These are phyloP conservation scores for Lodderomyces margitis DNA, from an alignment of 1,139 yeast genomes.

Conservation along the genomic window DNA sequence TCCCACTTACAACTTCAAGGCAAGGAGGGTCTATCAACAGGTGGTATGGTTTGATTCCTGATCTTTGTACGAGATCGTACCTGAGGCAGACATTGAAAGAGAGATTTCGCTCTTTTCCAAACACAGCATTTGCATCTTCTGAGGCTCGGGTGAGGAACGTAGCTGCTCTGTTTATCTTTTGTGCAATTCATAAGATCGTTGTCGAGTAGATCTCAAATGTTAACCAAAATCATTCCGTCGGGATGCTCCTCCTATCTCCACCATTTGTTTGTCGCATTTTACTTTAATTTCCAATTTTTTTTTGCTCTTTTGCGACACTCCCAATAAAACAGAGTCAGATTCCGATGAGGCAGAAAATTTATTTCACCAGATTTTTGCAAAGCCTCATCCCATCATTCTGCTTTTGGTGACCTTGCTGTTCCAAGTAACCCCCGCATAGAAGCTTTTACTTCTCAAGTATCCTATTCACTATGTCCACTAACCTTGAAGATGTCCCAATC, in stretches of 20 bases:
- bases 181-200: no score
- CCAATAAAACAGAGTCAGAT: not conserved
- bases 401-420: conserved; percentile 1
- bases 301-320: not conserved
- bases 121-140: no score
- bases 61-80: no score
- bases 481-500: conserved; percentile 37
- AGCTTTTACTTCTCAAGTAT: not conserved
- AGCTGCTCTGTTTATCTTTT: no score
- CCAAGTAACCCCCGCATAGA: not conserved
- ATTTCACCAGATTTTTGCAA: not conserved
- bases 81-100: no score
- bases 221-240: not conserved
- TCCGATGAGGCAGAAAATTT: not conserved
- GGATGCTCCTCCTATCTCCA: not conserved
- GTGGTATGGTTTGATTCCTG: no score
- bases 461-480: conserved; percentile 3
- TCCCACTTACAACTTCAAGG: no score
- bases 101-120: no score
- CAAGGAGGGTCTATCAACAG: no score
- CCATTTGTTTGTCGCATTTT: not conserved
- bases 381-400: not conserved
- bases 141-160: no score
- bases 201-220: no score
- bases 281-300: no score